Conservation (phyloP, 495 filamentous ascomycete genomes). For the Penicillium soppii region DNA sequence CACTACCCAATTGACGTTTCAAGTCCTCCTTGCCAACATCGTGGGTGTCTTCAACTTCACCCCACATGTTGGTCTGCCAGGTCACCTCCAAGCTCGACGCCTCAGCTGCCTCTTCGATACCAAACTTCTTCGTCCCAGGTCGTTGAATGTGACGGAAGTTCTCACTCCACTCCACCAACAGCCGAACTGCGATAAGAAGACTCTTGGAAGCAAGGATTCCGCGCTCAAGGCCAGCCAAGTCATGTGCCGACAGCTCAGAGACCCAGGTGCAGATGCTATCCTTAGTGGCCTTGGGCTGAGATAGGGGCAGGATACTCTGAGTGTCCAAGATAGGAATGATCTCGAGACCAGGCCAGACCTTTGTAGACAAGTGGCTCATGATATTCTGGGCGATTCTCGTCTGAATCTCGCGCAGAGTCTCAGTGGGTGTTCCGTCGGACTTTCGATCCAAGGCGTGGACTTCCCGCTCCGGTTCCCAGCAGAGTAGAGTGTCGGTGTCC, state of each 20-base stretch:
- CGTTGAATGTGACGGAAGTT: conserved; percentile 52
- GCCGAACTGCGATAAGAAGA: conserved; percentile 68
- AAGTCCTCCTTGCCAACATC: conserved; percentile 95
- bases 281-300: conserved; percentile 68
- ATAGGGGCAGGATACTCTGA: conserved; percentile 66
- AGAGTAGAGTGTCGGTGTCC: conserved; percentile 90
- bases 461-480: conserved; percentile 73
- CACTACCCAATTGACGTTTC: conserved; percentile 82
- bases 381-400: conserved; percentile 62
- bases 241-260: conserved; percentile 64
- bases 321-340: conserved; percentile 74
- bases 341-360: conserved; percentile 83
- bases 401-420: conserved; percentile 73
- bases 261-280: conserved; percentile 81
- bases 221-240: conserved; percentile 84
- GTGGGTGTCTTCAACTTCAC: conserved; percentile 97
- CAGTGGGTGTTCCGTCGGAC: conserved; percentile 26
- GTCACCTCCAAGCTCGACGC: conserved; percentile 80
- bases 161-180: conserved; percentile 88
- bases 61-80: conserved; percentile 91
- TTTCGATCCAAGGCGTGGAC: conserved; percentile 23
- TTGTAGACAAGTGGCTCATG: conserved; percentile 63
- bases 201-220: conserved; percentile 84
- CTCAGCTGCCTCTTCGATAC: conserved; percentile 64
- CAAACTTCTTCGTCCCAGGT: conserved; percentile 39